Evolutionary conservation across 768 basidiomycete genomes (phyloP).

Genomic region (Macrolepiota fuliginosa): DNA sequence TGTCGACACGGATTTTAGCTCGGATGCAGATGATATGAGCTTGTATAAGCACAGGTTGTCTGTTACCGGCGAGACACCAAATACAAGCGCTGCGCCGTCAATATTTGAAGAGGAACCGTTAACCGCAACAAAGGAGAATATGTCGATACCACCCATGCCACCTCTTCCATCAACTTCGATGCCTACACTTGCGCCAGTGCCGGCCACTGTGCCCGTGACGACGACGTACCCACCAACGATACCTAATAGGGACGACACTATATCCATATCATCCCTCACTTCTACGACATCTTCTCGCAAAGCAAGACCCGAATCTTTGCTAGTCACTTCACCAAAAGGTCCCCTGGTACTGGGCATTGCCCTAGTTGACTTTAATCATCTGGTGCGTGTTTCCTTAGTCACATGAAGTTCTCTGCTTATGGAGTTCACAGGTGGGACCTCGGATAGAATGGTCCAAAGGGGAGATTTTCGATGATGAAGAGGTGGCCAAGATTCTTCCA

Average conservation of each 20-base stretch:
- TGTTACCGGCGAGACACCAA: slow-evolving; percentile 39
- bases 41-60: slow-evolving; percentile 41
- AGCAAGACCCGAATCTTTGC: slow-evolving; percentile 74
- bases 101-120: slow-evolving; percentile 30
- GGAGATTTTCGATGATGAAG: slow-evolving; percentile 81
- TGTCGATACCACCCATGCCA: slow-evolving; percentile 12
- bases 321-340: slow-evolving; percentile 56
- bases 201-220: slow-evolving; percentile 24
- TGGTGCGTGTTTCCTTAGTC: slow-evolving; percentile 48
- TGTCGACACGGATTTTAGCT: slow-evolving; percentile 51
- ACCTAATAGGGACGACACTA: slow-evolving; percentile 42
- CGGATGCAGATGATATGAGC: slow-evolving; percentile 53
- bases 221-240: slow-evolving; percentile 62
- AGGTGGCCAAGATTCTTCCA: slow-evolving; percentile 81
- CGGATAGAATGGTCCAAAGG: slow-evolving; percentile 83
- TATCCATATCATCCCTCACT: slow-evolving; percentile 60
- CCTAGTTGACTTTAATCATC: slow-evolving; percentile 93
- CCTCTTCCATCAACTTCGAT: background rate
- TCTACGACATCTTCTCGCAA: slow-evolving; percentile 63
- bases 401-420: slow-evolving; percentile 14
- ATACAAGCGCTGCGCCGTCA: slow-evolving; percentile 51
- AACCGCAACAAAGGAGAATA: slow-evolving; percentile 24
- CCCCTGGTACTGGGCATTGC: slow-evolving; percentile 83
- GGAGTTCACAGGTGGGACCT: slow-evolving; percentile 72
- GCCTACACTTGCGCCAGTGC: background rate